Percentiles rank a stretch among this genome's conserved stretches.
These are phyloP conservation scores for Pelargonium citronellum DNA, from an alignment of 441 rosid species.

Conservation along the genomic window DNA sequence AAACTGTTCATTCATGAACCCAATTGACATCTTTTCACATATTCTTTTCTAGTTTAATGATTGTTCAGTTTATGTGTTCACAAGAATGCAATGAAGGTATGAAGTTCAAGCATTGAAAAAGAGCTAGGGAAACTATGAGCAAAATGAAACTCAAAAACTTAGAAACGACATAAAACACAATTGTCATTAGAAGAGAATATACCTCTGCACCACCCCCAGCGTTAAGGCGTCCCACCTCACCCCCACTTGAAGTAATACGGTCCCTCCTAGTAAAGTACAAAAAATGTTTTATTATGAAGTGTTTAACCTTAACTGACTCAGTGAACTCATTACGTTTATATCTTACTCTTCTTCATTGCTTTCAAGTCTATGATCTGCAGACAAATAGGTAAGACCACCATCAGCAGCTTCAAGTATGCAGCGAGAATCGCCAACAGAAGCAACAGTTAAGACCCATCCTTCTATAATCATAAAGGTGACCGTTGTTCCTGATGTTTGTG, in stretches of 20 bases:
- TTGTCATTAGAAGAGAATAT: slow-evolving; percentile 22
- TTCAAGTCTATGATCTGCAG: slow-evolving; percentile 95
- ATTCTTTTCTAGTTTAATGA: too few relatives aligned
- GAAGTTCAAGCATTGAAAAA: too few relatives aligned
- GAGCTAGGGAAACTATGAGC: too few relatives aligned
- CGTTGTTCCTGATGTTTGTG: slow-evolving; percentile 86
- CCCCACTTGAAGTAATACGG: slow-evolving; percentile 92
- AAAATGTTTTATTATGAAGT: slow-evolving; percentile 15
- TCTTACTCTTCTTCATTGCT: slow-evolving; percentile 90
- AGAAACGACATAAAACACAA: slow-evolving; percentile 13
- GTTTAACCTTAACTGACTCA: slow-evolving; percentile 14
- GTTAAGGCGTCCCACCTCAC: slow-evolving; percentile 95
- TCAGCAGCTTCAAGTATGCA: slow-evolving; percentile 95
- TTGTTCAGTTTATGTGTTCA: too few relatives aligned
- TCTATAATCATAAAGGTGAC: slow-evolving; percentile 88
- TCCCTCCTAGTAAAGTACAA: slow-evolving; percentile 53
- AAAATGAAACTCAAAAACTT: not conserved
- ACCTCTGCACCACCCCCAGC: slow-evolving; percentile 99
- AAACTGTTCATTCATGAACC: too few relatives aligned
- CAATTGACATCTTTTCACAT: too few relatives aligned
- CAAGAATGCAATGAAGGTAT: too few relatives aligned
- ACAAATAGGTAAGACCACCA: slow-evolving; percentile 74
- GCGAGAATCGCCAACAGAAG: slow-evolving; percentile 98
- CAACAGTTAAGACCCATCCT: slow-evolving; percentile 88
- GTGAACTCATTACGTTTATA: slow-evolving; percentile 14